Conservation (phyloP, 148 eudicot genomes). For the Rhododendron williamsianum region DNA sequence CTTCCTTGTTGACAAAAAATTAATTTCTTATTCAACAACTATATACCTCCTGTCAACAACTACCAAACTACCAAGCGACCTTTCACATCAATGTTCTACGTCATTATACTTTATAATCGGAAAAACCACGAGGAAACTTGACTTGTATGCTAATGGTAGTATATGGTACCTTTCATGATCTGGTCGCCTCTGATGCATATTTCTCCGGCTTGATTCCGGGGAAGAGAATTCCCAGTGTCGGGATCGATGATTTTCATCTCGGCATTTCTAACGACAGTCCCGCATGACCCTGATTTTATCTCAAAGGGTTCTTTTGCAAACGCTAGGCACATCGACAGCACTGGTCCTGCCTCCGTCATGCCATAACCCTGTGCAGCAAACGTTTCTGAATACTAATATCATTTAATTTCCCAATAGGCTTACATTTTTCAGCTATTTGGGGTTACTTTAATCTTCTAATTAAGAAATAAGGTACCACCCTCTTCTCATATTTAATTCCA, state of each 20-base stretch:
- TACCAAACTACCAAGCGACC: not conserved
- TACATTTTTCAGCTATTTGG: not conserved
- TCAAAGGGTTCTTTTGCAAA: slow-evolving; percentile 79
- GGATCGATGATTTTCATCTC: slow-evolving; percentile 85
- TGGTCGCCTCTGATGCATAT: slow-evolving; percentile 92
- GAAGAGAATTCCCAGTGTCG: slow-evolving; percentile 52
- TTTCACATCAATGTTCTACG: not conserved
- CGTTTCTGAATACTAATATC: not conserved
- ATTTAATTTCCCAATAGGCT: not conserved
- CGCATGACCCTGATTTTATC: slow-evolving; percentile 84
- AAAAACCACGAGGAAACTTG: not conserved
- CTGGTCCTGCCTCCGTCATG: slow-evolving; percentile 98
- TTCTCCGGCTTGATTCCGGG: slow-evolving; percentile 70
- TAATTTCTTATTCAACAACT: not conserved
- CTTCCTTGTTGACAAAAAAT: no score
- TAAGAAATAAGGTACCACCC: not conserved
- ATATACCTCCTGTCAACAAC: not conserved
- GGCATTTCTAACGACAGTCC: slow-evolving; percentile 83
- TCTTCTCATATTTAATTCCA: not conserved
- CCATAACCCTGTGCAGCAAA: slow-evolving; percentile 68
- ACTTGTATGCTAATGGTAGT: no score
- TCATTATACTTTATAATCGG: not conserved
- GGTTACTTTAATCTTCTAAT: not conserved
- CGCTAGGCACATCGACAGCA: slow-evolving; percentile 74
- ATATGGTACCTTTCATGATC: slow-evolving; percentile 75